Evolutionary conservation across 306 rosid species (phyloP).

Genomic region (Erythrophleum fordii): DNA sequence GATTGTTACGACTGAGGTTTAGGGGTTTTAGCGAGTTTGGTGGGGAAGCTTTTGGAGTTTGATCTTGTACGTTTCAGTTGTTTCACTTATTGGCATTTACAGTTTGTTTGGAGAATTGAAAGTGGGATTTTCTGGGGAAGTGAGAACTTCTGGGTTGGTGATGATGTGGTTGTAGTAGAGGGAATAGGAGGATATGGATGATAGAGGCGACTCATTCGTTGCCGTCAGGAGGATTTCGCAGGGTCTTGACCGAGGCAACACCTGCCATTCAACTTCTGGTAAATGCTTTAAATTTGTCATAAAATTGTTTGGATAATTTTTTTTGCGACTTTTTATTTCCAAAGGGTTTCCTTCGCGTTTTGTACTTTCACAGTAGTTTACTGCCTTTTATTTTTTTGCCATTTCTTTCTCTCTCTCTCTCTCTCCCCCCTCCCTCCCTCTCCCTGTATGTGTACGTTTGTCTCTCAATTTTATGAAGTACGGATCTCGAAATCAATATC

Average conservation of each 20-base stretch:
- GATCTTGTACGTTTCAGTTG: not conserved
- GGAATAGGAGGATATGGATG: constrained; percentile 56
- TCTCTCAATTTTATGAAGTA: constrained; percentile 19
- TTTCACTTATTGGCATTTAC: not conserved
- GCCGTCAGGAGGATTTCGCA: constrained; percentile 83
- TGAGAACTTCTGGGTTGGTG: constrained; percentile 14
- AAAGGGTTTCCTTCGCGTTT: not conserved
- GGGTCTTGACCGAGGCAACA: constrained; percentile 66
- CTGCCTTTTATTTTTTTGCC: not conserved
- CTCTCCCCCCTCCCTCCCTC: not conserved
- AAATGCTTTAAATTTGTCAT: constrained; percentile 24
- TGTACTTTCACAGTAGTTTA: constrained; percentile 1
- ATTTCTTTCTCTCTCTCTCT: constrained; percentile 2
- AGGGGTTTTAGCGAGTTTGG: not conserved
- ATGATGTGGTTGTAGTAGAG: constrained; percentile 36
- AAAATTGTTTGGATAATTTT: not conserved
- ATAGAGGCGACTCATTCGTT: constrained; percentile 80
- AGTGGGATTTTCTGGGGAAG: constrained; percentile 22
- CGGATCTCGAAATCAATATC: constrained; percentile 52
- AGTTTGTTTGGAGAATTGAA: constrained; percentile 5
- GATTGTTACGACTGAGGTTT: not conserved
- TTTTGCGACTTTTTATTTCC: constrained; percentile 11
- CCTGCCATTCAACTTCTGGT: constrained; percentile 80
- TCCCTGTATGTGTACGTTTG: not conserved
- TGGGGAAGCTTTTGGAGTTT: not conserved